phyloP scores from a whole-genome alignment of 2,329 filamentous ascomycete species.

The Lachnellula suecica region DNA sequence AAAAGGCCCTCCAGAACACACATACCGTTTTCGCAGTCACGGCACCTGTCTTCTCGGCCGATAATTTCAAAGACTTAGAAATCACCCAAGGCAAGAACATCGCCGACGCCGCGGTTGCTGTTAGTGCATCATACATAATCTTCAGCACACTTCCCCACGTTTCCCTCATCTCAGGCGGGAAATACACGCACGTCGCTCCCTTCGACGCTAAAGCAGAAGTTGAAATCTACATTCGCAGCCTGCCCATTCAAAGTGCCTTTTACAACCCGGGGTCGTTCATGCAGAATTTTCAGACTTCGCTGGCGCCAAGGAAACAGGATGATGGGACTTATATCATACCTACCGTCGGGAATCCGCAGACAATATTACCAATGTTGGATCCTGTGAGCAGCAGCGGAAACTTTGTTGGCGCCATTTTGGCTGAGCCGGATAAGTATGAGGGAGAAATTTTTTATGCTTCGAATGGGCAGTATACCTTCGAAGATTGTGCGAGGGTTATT shows the following conservation, averaged over 20 bases:
- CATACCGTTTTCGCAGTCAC: conserved; percentile 49
- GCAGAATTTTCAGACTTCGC: conserved; percentile 11
- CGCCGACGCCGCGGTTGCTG: conserved; percentile 39
- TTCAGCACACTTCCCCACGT: conserved; percentile 41
- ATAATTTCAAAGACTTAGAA: not conserved
- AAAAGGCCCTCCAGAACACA: conserved; percentile 40
- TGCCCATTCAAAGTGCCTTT: conserved; percentile 44
- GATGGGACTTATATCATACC: conserved; percentile 21
- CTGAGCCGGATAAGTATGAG: conserved; percentile 41
- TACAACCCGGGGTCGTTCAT: conserved; percentile 47
- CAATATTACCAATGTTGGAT: conserved; percentile 30
- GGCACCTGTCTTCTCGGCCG: conserved; percentile 42
- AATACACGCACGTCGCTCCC: conserved; percentile 35
- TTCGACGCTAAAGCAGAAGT: conserved; percentile 35
- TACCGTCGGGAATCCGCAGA: conserved; percentile 18
- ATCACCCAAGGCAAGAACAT: conserved; percentile 38
- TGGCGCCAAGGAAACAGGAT: conserved; percentile 6
- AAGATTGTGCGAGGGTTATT: conserved; percentile 33
- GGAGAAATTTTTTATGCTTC: conserved; percentile 47
- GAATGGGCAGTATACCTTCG: conserved; percentile 33
- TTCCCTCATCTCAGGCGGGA: conserved; percentile 35
- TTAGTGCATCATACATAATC: conserved; percentile 41
- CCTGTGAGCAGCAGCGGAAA: conserved; percentile 28
- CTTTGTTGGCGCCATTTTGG: conserved; percentile 38
- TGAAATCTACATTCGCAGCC: conserved; percentile 35